Evolutionary conservation across 306 rosid species (phyloP).

Genomic region (Quercus rubra): DNA sequence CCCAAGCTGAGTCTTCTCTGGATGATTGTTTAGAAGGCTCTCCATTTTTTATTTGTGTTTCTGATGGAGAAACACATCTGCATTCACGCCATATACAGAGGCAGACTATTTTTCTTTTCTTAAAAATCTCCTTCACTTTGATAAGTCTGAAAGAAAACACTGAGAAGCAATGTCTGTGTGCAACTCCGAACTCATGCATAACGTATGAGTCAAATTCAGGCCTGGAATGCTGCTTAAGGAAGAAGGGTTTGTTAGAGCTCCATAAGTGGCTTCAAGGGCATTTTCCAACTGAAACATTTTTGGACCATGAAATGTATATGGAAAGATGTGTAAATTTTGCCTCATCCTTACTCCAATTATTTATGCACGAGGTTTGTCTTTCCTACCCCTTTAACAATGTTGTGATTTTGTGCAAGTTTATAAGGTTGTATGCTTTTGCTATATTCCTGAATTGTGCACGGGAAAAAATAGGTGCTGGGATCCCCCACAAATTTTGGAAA

Average conservation of each 20-base stretch:
- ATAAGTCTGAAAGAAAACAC: slow-evolving; percentile 34
- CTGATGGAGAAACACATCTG: slow-evolving; percentile 41
- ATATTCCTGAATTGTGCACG: too few relatives aligned
- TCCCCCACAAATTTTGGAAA: too few relatives aligned
- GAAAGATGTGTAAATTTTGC: slow-evolving; percentile 57
- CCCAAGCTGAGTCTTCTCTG: slow-evolving; percentile 30
- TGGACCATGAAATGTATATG: slow-evolving; percentile 41
- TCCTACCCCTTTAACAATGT: neutral
- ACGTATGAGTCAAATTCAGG: slow-evolving; percentile 26
- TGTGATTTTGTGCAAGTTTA: neutral
- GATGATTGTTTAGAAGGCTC: slow-evolving; percentile 74
- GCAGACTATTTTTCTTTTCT: slow-evolving; percentile 64
- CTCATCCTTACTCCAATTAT: slow-evolving; percentile 73
- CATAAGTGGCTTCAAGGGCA: slow-evolving; percentile 69
- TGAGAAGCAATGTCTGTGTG: slow-evolving; percentile 29
- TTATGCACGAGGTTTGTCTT: slow-evolving; percentile 66
- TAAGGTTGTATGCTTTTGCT: too few relatives aligned
- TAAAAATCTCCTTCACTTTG: slow-evolving; percentile 59
- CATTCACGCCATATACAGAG: slow-evolving; percentile 66
- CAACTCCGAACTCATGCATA: slow-evolving; percentile 35
- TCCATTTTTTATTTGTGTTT: slow-evolving; percentile 60
- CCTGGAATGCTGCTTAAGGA: slow-evolving; percentile 37
- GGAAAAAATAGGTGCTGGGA: too few relatives aligned
- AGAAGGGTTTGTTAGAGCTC: slow-evolving; percentile 59
- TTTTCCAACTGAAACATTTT: slow-evolving; percentile 45